Base-by-base conservation (phyloP, 2,329 filamentous ascomycete species). In the Ophiostoma sp. region DNA sequence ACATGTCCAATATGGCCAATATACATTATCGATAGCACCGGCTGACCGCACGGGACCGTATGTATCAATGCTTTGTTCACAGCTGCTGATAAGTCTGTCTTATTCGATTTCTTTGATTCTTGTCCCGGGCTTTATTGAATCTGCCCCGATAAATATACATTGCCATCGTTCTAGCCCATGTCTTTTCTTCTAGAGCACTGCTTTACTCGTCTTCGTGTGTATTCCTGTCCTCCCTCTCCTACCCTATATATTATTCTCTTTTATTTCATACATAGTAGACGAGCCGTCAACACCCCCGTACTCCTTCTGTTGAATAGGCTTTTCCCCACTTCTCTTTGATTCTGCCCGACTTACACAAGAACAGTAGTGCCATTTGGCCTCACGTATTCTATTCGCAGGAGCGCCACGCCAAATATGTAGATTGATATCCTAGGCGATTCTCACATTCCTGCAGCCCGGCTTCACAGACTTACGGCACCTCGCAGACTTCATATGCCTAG, bases 351-450 rank as follows among this genome's bases (percentile, higher is more conserved):
- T 48, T 48, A 48, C 44, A 48, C 44, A n/a, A 57, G 17, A 57
- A 3, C n/a, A 13, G 52, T 27, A 23, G 52, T 57, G n/a, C 4
- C n/a, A 57, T 23, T 57, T 2, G 17, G 13, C 44, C 10, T 13
- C n/a, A 10, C 27, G 27, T 31, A 31, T 31, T 31, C 27, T 35
- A 35, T 33, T 65, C n/a, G 20, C 52, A 57, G 10, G 8, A 35
- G 15, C 8, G 17, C 60, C 33, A 39, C 23, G 6, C 23, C 33
- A 65, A 41, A 65, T 41, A 65, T 65, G 62, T 65, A 65, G 62
- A 65, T 39, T 65, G 62, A 65, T 65, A 23, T 23, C 62, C 62
- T 39, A 39, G 62, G 62, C 23, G 62, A 65, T 65, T 39, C 35
- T 36, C 35, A 23, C 62, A 65, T 65, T 65, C 62, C 20, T n/a